Conservation (phyloP, 2,329 filamentous ascomycete genomes). For the Drechslerella coelobrocha region DNA sequence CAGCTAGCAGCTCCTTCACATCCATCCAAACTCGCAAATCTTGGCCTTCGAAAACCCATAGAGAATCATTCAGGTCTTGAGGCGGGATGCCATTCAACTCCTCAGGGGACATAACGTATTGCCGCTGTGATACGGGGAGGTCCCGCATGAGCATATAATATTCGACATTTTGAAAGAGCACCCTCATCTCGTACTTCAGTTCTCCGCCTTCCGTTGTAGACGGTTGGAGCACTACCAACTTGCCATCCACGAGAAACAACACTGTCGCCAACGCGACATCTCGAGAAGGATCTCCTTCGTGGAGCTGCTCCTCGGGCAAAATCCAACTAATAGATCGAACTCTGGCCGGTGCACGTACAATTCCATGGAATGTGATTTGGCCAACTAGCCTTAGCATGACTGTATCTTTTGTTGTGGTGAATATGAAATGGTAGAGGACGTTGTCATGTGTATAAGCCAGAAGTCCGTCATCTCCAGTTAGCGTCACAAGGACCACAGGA, state of each 20-base stretch:
- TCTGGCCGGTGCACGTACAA: constrained; percentile 88
- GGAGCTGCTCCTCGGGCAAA: constrained; percentile 84
- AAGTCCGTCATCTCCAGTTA: constrained; percentile 90
- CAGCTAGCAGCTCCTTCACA: constrained; percentile 78
- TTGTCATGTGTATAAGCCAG: constrained; percentile 98
- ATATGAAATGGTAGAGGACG: constrained; percentile 90
- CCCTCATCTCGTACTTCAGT: constrained; percentile 97
- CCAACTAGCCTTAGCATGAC: constrained; percentile 85
- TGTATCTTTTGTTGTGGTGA: constrained; percentile 72
- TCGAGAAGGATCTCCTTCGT: constrained; percentile 90
- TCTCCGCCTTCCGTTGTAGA: constrained; percentile 81
- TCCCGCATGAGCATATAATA: constrained; percentile 94
- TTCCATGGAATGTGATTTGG: constrained; percentile 95
- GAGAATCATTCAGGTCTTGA: constrained; percentile 76
- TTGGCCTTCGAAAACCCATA: constrained; percentile 92
- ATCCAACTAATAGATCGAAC: constrained; percentile 96
- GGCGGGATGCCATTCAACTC: constrained; percentile 37
- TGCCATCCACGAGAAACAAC: constrained; percentile 94
- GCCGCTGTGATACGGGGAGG: constrained; percentile 63
- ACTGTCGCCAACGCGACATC: constrained; percentile 94
- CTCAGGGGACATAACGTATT: constrained; percentile 38
- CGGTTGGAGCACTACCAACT: constrained; percentile 88
- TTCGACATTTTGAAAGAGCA: constrained; percentile 94
- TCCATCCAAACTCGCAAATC: constrained; percentile 82
- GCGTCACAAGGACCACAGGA: constrained; percentile 86